These are phyloP conservation scores for Seiridium unicorne DNA, from an alignment of 2,329 filamentous ascomycete genomes.

Conservation along the genomic window DNA sequence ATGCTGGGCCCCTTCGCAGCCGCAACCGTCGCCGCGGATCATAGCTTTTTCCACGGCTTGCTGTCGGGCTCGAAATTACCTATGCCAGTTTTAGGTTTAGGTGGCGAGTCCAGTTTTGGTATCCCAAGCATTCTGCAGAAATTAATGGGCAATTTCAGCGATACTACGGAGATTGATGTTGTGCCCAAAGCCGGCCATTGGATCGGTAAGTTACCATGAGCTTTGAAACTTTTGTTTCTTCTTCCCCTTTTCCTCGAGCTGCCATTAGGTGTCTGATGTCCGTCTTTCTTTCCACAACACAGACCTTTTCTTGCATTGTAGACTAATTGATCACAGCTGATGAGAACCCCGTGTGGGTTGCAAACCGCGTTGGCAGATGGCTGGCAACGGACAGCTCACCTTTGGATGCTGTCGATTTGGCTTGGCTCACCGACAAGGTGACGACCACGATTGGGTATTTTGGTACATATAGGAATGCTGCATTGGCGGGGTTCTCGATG, in stretches of 20 bases:
- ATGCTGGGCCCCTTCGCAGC: slow-evolving; percentile 29
- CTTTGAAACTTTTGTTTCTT: no score
- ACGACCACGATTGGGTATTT: slow-evolving; percentile 21
- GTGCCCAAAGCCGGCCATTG: slow-evolving; percentile 37
- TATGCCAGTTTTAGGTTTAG: slow-evolving; percentile 29
- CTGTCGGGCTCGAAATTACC: slow-evolving; percentile 18
- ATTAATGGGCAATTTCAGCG: slow-evolving; percentile 19
- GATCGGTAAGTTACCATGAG: slow-evolving; percentile 25
- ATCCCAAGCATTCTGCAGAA: slow-evolving; percentile 10
- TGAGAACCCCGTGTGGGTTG: slow-evolving; percentile 23
- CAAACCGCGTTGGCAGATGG: slow-evolving; percentile 18
- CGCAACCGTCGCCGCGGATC: slow-evolving; percentile 29
- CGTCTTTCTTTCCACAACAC: no score
- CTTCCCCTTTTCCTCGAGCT: no score
- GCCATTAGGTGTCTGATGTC: no score
- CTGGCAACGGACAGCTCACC: slow-evolving; percentile 17
- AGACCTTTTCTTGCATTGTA: not conserved
- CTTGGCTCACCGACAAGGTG: slow-evolving; percentile 16
- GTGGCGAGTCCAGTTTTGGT: slow-evolving; percentile 33
- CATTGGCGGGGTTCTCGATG: slow-evolving; percentile 9
- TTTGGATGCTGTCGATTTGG: slow-evolving; percentile 14
- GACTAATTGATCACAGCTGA: slow-evolving; percentile 14
- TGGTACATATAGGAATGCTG: slow-evolving; percentile 18
- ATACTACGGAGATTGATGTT: slow-evolving; percentile 25
- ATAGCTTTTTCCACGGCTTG: slow-evolving; percentile 31